Evolutionary conservation across 306 rosid genomes (phyloP), one percentile per base, ranked within the genome.

Genomic region (Citrullus amarus): DNA sequence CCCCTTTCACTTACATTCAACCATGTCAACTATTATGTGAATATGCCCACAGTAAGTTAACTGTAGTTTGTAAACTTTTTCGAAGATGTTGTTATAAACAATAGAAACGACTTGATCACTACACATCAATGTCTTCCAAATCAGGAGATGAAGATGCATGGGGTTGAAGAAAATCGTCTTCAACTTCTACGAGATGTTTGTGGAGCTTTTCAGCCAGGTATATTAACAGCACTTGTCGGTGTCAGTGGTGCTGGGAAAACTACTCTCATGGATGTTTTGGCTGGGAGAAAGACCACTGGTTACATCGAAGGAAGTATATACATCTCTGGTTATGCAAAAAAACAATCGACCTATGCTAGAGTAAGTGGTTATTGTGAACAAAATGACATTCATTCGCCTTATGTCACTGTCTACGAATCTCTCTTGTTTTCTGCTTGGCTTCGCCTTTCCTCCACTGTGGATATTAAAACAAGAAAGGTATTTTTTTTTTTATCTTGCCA

Each of bases 241-340:
- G 92, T 90, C 8, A 90, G 90, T 84, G 95, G 95, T 20, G 95
- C 95, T 3, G 95, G 95, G 36, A 90, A 90, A 80, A 88, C 95
- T 18, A 90, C 95, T 50, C 82, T 90, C 1, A 86, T 90, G 92
- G 95, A 90, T 67, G 95, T 90, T 20, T 79, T 90, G 57, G 89
- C 92, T 2, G 95, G 92, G 25, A 85, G 95, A 81, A 90, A 90
- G 67, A 90, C 95, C 0, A 83, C 88, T 13, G 95, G 95, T 10
- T 86, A 80, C 53, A 87, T 75, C 46, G 88, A 90, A 79, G 95
- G 95, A 36, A 84, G 68, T 32, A 88, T 90, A 9, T 84, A 69
- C 80, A 88, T 90, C 6, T 90, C 89, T 15, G 95, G 95, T 76
- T 90, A 77, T 43, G 86, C 88, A n/a, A 90, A 88, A 86, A 87